Evolutionary conservation across 1,284 basidiomycete genomes (phyloP).

Genomic region (Moesziomyces antarcticus): DNA sequence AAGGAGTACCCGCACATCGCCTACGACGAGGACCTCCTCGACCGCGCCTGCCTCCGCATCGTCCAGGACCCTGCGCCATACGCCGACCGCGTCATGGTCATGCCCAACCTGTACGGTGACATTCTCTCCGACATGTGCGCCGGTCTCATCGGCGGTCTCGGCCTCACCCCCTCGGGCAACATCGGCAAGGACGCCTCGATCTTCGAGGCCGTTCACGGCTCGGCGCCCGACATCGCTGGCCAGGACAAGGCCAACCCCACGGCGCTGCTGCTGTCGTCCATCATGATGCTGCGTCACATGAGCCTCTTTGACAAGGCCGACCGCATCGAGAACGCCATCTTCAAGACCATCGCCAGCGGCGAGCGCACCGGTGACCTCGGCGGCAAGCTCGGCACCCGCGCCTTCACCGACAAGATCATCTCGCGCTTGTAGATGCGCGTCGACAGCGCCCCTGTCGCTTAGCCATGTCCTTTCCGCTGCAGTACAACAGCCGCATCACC

Average conservation of each 20-base stretch:
- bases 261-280: slow-evolving; percentile 88
- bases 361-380: slow-evolving; percentile 63
- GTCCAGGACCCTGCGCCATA: slow-evolving; percentile 89
- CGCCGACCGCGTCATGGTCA: slow-evolving; percentile 98
- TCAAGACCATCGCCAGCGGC: slow-evolving; percentile 61
- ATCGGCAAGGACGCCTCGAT: slow-evolving; percentile 98
- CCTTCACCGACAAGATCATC: slow-evolving; percentile 61
- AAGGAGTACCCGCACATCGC: slow-evolving; percentile 92
- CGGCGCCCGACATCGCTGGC: slow-evolving; percentile 73
- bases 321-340: slow-evolving; percentile 87
- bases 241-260: slow-evolving; percentile 95
- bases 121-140: slow-evolving; percentile 99
- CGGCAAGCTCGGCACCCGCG: slow-evolving; percentile 64
- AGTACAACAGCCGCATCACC: neutral
- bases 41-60: slow-evolving; percentile 89
- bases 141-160: slow-evolving; percentile 96
- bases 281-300: slow-evolving; percentile 97
- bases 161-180: slow-evolving; percentile 97
- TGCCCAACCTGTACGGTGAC: slow-evolving; percentile 98
- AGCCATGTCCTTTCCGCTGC: neutral
- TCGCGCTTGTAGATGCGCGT: slow-evolving; percentile 44
- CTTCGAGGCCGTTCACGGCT: slow-evolving; percentile 98
- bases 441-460: neutral
- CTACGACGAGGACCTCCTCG: slow-evolving; percentile 97
- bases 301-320: slow-evolving; percentile 84